Percentiles rank a stretch among this genome's conserved stretches.
Conservation (phyloP, 305 asterid genomes). For the Fraxinus nigra region DNA sequence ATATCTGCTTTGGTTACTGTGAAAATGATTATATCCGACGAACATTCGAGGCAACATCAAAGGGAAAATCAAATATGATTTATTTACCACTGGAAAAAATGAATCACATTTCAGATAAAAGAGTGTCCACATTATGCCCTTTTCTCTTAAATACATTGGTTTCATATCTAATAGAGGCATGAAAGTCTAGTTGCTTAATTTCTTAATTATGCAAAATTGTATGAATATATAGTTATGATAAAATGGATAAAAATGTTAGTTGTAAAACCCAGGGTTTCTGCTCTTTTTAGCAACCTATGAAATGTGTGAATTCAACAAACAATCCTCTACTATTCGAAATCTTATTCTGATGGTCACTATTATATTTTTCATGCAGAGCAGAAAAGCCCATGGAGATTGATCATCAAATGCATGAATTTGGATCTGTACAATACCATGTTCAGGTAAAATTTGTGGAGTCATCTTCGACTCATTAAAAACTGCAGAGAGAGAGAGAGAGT, state of each 20-base stretch:
- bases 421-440: slow-evolving; percentile 73
- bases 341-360: not conserved
- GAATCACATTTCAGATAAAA: not conserved
- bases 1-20: not conserved
- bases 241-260: not conserved
- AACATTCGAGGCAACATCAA: not conserved
- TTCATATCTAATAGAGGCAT: not conserved
- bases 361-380: slow-evolving; percentile 42
- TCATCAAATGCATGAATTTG: slow-evolving; percentile 77
- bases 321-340: not conserved
- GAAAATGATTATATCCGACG: not conserved
- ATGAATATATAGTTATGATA: not conserved
- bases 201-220: not conserved
- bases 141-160: not conserved
- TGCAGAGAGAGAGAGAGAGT: not conserved
- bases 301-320: not conserved
- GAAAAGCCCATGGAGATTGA: slow-evolving; percentile 55
- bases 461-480: not conserved
- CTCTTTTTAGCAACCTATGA: not conserved
- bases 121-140: not conserved
- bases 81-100: not conserved
- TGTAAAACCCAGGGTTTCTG: not conserved
- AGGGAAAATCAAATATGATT: not conserved
- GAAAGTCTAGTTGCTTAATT: not conserved
- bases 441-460: slow-evolving; percentile 41